Base-by-base conservation (phyloP, 2,329 filamentous ascomycete genomes). In the Colletotrichum horii region DNA sequence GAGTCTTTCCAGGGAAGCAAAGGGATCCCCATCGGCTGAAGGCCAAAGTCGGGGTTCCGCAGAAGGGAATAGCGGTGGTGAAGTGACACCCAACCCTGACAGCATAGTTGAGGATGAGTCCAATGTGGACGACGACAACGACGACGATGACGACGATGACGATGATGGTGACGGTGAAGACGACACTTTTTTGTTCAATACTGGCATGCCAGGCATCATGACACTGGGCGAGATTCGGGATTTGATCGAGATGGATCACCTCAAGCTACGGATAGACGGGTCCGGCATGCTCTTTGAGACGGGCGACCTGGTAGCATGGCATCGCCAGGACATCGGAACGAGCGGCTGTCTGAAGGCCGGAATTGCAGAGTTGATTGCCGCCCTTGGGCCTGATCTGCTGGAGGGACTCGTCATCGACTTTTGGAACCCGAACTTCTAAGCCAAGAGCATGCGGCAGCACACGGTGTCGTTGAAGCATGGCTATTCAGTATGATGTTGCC, bases 191-290 rank as follows among this genome's bases (percentile, higher is more conserved):
- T 85, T 96, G 0, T 91, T 95, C 75, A 82, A 85, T 1, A 88
- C 92, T 64, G 87, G 89, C 62, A 93, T 96, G 87, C 94, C 94
- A 0, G 94, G 94, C 1, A 88, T 95, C 60, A 87, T 91, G 64
- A 87, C 90, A 0, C 80, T 89, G 6, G 84, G 88, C 0, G 86
- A 92, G 48, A 88, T 95, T 52, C 87, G 91, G 58, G 87, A 90
- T 0, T 80, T 89, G 4, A 84, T 88, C 1, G 85, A 92, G 55
- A 85, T 95, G 71, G 92, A 92, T 76, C 83, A 88, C 14, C 89
- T 95, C 70, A 86, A 87, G 5, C 83, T 95, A 52, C 86, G 85
- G 24, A 85, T 92, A 9, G 84, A 86, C 62, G 79, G 80, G 4
- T 79, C 79, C 1, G 80, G 83, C 0, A 78, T 81, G 6, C 80